Percentiles rank a stretch among this genome's conserved stretches.
Conservation (phyloP, 768 basidiomycete species). For the Mycena venus region DNA sequence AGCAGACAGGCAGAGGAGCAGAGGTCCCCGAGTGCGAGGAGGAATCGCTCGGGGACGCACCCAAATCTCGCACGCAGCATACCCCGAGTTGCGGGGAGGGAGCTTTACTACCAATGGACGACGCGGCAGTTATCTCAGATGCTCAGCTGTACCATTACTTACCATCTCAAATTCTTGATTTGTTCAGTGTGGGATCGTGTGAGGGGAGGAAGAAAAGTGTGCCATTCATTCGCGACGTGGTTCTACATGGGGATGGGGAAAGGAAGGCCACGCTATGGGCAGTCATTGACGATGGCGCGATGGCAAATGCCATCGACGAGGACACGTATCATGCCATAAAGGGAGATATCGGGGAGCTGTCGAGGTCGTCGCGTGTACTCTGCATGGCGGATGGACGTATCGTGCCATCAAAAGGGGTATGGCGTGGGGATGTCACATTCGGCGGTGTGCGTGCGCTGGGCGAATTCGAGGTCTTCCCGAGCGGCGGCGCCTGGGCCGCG, state of each 20-base stretch:
- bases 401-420: slow-evolving; percentile 18
- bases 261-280: neutral
- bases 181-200: neutral
- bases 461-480: slow-evolving; percentile 29
- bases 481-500: slow-evolving; percentile 29
- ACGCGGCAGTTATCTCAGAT: neutral
- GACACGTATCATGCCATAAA: neutral
- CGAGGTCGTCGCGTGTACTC: neutral
- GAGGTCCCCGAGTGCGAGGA: slow-evolving; percentile 18
- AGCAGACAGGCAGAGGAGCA: neutral
- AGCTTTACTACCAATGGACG: neutral
- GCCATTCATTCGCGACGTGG: slow-evolving; percentile 1
- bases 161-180: neutral
- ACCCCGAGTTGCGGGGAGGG: neutral
- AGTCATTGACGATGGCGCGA: slow-evolving; percentile 30
- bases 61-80: neutral
- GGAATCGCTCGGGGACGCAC: slow-evolving; percentile 14
- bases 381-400: slow-evolving; percentile 33
- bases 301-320: slow-evolving; percentile 21
- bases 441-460: neutral
- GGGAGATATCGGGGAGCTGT: neutral
- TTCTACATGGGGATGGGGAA: neutral
- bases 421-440: slow-evolving; percentile 23
- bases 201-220: neutral
- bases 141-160: neutral